Evolutionary conservation across 805 yeast species (phyloP).

Genomic region (Yamadazyma laniorum): DNA sequence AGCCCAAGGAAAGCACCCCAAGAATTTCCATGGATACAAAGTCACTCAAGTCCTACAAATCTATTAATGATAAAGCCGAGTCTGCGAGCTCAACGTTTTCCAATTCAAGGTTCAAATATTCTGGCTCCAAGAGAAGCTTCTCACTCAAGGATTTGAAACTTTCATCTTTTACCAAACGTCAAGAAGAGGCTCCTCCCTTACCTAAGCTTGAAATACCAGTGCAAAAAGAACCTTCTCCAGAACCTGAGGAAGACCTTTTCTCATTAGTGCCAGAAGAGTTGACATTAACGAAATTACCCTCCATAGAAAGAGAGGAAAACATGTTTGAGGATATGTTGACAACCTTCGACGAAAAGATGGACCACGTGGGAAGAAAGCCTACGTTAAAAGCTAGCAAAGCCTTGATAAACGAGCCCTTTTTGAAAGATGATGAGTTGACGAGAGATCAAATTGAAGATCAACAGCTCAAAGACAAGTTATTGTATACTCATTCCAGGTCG

Average conservation of each 20-base stretch:
- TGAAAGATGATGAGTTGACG: conserved; percentile 43
- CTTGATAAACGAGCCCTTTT: conserved; percentile 23
- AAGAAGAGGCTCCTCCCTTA: conserved; percentile 10
- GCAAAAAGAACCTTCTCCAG: conserved; percentile 1
- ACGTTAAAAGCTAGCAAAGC: conserved; percentile 9
- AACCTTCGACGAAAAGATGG: conserved; percentile 25
- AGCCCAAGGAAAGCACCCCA: not conserved
- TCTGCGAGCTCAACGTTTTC: too few relatives aligned
- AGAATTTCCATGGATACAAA: conserved; percentile 1
- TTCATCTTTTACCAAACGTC: conserved; percentile 11
- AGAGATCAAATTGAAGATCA: conserved; percentile 41
- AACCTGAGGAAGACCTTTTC: conserved; percentile 4
- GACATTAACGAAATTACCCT: conserved; percentile 20
- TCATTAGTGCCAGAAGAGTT: conserved; percentile 7
- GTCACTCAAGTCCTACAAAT: conserved; percentile 1
- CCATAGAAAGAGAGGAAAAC: conserved; percentile 25
- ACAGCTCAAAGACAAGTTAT: conserved; percentile 27
- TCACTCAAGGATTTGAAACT: conserved; percentile 15
- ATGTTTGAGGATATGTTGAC: conserved; percentile 29
- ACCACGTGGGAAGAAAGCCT: conserved; percentile 14
- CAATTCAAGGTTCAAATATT: too few relatives aligned
- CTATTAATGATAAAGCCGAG: not conserved
- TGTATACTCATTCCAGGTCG: conserved; percentile 9
- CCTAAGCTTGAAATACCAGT: conserved; percentile 5
- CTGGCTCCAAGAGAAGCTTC: conserved; percentile 8